Evolutionary conservation across 2,329 filamentous ascomycete species (phyloP).

Genomic region (Venturia carpophila): DNA sequence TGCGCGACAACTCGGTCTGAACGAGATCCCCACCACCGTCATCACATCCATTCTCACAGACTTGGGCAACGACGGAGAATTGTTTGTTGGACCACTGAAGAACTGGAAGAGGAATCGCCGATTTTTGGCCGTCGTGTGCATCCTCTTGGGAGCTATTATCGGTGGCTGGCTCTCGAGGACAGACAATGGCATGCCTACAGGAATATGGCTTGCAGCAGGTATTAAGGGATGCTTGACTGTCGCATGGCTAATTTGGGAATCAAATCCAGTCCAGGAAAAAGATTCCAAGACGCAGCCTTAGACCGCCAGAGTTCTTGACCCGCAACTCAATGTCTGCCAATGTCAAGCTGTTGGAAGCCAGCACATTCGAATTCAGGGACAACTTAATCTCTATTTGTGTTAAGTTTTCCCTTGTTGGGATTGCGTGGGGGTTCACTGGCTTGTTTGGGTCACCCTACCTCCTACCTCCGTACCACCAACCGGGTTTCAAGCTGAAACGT

Average conservation of each 20-base stretch:
- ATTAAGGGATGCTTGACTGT: slow-evolving; percentile 38
- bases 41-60: slow-evolving; percentile 50
- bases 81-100: slow-evolving; percentile 40
- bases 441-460: no score
- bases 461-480: no score
- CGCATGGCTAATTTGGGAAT: slow-evolving; percentile 18
- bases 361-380: not conserved
- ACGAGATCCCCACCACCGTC: slow-evolving; percentile 49
- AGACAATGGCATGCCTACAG: slow-evolving; percentile 34
- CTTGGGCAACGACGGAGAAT: slow-evolving; percentile 43
- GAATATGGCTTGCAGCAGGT: slow-evolving; percentile 40
- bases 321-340: not conserved
- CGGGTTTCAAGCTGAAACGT: not conserved
- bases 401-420: no score
- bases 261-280: not conserved
- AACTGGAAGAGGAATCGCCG: slow-evolving; percentile 47
- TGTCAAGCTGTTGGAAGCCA: not conserved
- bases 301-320: not conserved
- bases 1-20: slow-evolving; percentile 43
- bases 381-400: no score
- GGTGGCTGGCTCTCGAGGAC: slow-evolving; percentile 44
- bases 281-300: not conserved
- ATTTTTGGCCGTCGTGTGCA: slow-evolving; percentile 37
- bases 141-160: slow-evolving; percentile 42
- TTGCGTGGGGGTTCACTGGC: no score